These are phyloP conservation scores for Backusella liffmaniae DNA, from an alignment of 192 early-diverging fungal species.

Conservation along the genomic window DNA sequence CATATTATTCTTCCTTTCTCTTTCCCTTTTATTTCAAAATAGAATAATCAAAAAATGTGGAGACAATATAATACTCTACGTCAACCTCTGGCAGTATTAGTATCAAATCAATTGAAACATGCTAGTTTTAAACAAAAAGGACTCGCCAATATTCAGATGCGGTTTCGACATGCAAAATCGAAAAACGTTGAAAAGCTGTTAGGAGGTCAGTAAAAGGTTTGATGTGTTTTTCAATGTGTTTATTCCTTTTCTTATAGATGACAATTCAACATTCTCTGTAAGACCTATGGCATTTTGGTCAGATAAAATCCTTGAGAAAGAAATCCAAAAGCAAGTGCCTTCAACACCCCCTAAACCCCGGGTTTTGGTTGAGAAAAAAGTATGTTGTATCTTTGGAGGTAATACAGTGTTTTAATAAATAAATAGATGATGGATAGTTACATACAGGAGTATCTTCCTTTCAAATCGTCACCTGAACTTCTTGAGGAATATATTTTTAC, in stretches of 20 bases:
- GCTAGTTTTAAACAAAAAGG: not conserved
- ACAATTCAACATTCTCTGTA: slow-evolving; percentile 31
- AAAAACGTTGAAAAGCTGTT: not conserved
- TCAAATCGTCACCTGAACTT: slow-evolving; percentile 70
- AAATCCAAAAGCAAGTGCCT: slow-evolving; percentile 13
- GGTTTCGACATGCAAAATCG: not conserved
- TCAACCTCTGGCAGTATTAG: not conserved
- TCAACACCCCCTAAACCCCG: not conserved
- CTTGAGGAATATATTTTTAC: slow-evolving; percentile 80
- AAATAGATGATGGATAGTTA: slow-evolving; percentile 71
- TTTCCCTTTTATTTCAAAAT: not conserved
- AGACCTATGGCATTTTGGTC: slow-evolving; percentile 42
- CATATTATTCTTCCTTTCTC: too few species aligned
- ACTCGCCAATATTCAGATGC: not conserved
- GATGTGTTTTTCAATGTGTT: not conserved
- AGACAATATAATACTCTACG: not conserved
- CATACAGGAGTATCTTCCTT: slow-evolving; percentile 75
- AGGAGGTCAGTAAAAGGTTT: not conserved
- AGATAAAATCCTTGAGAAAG: slow-evolving; percentile 34
- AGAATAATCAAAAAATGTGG: not conserved
- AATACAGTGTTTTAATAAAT: slow-evolving; percentile 18
- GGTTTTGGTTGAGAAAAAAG: slow-evolving; percentile 19
- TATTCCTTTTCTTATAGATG: not conserved
- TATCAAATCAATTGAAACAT: not conserved
- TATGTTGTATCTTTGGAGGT: not conserved